A percentile compares a stretch with the other conserved stretches of the same genome.
Conservation (phyloP, 495 filamentous ascomycete genomes). For the Hyaloscypha bicolor region DNA sequence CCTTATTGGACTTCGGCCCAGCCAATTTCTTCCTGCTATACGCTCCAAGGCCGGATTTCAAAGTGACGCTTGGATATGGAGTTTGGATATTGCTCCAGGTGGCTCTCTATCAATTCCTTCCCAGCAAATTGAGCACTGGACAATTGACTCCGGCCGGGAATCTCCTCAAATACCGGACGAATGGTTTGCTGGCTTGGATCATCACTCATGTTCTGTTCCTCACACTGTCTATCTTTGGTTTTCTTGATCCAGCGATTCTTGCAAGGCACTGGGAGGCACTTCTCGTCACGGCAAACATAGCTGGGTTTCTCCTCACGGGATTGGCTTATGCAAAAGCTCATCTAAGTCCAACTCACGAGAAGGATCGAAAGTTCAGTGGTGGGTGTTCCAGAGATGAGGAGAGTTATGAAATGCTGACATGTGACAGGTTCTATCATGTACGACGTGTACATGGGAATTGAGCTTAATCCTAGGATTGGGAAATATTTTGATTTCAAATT, state of each 20-base stretch:
- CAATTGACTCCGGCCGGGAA: conserved; percentile 31
- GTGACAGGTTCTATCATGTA: conserved; percentile 42
- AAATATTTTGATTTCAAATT: conserved; percentile 51
- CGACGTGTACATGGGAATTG: conserved; percentile 50
- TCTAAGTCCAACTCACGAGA: conserved; percentile 40
- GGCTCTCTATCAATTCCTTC: conserved; percentile 24
- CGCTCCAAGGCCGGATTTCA: conserved; percentile 10
- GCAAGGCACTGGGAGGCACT: conserved; percentile 47
- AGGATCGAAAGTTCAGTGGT: conserved; percentile 49
- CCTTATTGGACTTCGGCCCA: conserved; percentile 6
- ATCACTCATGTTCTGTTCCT: conserved; percentile 40
- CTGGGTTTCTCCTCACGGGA: conserved; percentile 40
- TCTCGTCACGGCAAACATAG: conserved; percentile 43
- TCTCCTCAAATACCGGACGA: conserved; percentile 32
- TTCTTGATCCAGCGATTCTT: conserved; percentile 44
- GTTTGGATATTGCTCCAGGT: conserved; percentile 25
- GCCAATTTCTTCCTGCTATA: conserved; percentile 19
- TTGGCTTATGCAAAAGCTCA: conserved; percentile 46
- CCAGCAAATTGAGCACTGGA: conserved; percentile 22
- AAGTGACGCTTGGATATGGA: conserved; percentile 14
- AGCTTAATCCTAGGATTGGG: conserved; percentile 52
- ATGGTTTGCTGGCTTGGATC: conserved; percentile 46
- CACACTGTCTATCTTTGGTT: conserved; percentile 27
- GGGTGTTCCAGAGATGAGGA: conserved; percentile 10
- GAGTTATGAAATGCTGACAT: conserved; percentile 3